phyloP scores from a whole-genome alignment of 768 basidiomycete species.

The Artomyces pyxidatus region DNA sequence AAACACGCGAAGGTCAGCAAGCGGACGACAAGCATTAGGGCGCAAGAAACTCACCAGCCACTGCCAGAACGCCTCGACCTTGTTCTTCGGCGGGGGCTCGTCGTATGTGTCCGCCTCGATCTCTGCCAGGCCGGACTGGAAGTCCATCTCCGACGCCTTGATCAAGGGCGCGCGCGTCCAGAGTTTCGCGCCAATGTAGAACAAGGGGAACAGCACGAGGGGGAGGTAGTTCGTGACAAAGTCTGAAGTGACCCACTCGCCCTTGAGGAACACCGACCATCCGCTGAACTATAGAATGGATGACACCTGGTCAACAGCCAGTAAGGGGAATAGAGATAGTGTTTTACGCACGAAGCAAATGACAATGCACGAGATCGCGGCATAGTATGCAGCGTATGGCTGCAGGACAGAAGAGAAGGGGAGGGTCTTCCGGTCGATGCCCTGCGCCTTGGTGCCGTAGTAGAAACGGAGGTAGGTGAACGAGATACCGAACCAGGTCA shows the following conservation, averaged over 20 bases:
- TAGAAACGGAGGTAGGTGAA: constrained; percentile 65
- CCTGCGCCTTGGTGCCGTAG: constrained; percentile 73
- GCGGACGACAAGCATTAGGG: no score
- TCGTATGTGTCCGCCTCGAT: constrained; percentile 37
- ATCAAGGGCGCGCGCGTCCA: constrained; percentile 41
- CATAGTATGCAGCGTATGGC: constrained; percentile 65
- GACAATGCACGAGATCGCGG: constrained; percentile 27
- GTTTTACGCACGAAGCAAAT: constrained; percentile 50
- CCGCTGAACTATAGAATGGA: constrained; percentile 34
- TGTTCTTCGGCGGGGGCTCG: constrained; percentile 64
- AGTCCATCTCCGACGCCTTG: constrained; percentile 72
- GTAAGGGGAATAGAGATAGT: constrained; percentile 23
- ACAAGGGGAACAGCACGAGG: constrained; percentile 56
- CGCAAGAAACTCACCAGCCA: constrained; percentile 58
- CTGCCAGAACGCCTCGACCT: constrained; percentile 61
- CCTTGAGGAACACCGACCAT: constrained; percentile 44
- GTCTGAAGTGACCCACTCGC: constrained; percentile 45
- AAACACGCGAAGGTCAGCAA: no score
- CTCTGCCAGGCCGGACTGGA: constrained; percentile 46
- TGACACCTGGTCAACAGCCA: neutral
- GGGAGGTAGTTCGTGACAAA: constrained; percentile 86
- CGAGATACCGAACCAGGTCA: constrained; percentile 44
- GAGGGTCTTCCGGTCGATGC: constrained; percentile 58
- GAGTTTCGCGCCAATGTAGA: constrained; percentile 56
- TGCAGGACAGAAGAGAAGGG: constrained; percentile 65